Conservation (phyloP, 176 grass and related monocot species). For the Oryza brachyantha region DNA sequence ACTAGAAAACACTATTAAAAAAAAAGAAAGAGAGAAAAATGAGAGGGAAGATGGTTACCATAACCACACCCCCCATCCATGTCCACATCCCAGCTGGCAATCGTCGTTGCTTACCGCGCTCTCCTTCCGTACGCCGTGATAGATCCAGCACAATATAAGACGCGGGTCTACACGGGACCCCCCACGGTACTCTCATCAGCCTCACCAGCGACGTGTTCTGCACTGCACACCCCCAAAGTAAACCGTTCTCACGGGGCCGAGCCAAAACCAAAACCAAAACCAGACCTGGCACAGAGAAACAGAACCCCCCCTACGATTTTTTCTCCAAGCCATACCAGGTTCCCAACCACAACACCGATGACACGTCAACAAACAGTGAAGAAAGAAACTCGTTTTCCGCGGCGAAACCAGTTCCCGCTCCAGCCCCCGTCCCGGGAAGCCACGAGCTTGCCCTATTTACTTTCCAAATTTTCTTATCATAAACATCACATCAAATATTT, state of each 20-base stretch:
- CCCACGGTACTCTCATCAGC: neutral
- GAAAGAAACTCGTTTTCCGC: neutral
- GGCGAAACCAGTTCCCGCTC: too few relatives aligned
- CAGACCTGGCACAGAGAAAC: neutral
- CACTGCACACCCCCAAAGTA: neutral
- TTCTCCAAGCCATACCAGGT: neutral
- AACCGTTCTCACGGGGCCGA: neutral
- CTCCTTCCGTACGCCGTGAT: constrained; percentile 16
- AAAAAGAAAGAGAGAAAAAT: neutral
- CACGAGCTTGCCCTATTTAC: too few relatives aligned
- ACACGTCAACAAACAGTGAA: neutral
- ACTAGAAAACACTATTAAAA: neutral
- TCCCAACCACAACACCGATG: neutral
- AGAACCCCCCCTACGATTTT: neutral
- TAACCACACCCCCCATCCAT: neutral
- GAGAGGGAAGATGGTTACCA: neutral
- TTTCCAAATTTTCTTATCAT: too few relatives aligned
- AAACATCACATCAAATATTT: too few relatives aligned
- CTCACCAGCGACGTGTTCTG: neutral
- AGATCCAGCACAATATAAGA: constrained; percentile 9
- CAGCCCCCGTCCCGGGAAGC: too few relatives aligned
- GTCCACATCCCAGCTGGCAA: neutral
- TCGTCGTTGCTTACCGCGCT: neutral
- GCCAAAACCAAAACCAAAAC: too few relatives aligned
- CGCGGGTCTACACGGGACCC: neutral